phyloP scores from a whole-genome alignment of 2,329 filamentous ascomycete genomes.

The Colletotrichum filicis region DNA sequence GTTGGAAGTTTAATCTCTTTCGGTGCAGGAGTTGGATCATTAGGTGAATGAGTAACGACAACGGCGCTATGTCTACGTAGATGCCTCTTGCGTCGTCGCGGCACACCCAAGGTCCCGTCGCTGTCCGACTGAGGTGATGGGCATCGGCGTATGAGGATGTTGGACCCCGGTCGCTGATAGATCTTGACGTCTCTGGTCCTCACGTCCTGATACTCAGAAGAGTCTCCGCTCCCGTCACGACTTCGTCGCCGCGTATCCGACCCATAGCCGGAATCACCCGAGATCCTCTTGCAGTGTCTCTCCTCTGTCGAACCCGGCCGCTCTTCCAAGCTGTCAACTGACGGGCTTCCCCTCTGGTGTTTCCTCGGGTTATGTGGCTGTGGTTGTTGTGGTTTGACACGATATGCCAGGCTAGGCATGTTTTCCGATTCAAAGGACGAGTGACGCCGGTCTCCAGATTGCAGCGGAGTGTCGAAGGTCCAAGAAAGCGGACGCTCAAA shows the following conservation, averaged over 20 bases:
- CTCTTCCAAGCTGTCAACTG: not conserved
- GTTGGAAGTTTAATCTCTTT: not conserved
- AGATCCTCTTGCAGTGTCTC: constrained; percentile 12
- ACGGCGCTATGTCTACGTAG: not conserved
- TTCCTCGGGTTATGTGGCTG: constrained; percentile 1
- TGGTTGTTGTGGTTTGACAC: not conserved
- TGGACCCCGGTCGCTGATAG: not conserved
- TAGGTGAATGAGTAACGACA: not conserved
- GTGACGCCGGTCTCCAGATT: not conserved
- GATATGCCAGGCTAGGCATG: not conserved
- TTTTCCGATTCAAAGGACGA: not conserved
- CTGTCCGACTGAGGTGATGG: not conserved
- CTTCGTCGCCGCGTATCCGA: constrained; percentile 1
- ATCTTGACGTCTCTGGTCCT: not conserved
- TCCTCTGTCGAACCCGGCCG: not conserved
- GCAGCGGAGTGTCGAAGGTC: not conserved
- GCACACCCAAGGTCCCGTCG: not conserved
- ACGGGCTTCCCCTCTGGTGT: constrained; percentile 1
- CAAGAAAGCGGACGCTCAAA: not conserved
- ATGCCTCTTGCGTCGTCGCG: not conserved
- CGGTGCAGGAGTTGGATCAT: not conserved
- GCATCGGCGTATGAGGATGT: not conserved
- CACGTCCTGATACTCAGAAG: not conserved
- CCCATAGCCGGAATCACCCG: constrained; percentile 21
- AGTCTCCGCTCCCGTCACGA: not conserved